Percentiles rank a stretch among this genome's conserved stretches.
Evolutionary conservation across 345 rosid species (phyloP).

Genomic region (Citrus reticulata): DNA sequence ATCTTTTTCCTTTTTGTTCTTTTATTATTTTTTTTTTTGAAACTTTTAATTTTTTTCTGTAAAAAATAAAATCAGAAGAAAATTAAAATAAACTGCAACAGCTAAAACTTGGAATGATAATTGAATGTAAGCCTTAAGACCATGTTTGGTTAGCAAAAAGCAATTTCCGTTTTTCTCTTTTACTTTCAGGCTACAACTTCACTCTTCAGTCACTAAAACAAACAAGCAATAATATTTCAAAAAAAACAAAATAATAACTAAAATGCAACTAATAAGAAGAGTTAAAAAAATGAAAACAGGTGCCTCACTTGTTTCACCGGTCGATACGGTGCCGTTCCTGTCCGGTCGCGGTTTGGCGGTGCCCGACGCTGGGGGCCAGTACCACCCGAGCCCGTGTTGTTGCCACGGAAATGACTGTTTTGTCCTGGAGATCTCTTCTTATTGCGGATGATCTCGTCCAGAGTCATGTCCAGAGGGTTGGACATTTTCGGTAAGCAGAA

Average conservation of each 20-base stretch:
- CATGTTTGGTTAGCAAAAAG: neutral
- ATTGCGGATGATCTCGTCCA: constrained; percentile 50
- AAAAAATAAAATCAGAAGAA: too few relatives aligned
- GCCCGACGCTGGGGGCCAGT: constrained; percentile 30
- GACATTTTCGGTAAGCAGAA: constrained; percentile 27
- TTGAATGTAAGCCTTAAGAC: neutral
- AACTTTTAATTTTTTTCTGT: too few relatives aligned
- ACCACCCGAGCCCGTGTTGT: neutral
- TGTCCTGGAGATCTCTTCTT: constrained; percentile 21
- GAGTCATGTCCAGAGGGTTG: constrained; percentile 42
- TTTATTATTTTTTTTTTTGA: too few relatives aligned
- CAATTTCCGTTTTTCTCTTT: neutral
- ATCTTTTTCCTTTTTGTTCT: too few relatives aligned
- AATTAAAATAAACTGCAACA: too few relatives aligned
- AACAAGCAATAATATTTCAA: neutral
- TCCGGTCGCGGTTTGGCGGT: constrained; percentile 14
- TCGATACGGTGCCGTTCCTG: constrained; percentile 31
- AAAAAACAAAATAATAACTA: neutral
- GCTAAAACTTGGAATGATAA: too few relatives aligned
- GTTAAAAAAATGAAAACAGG: neutral
- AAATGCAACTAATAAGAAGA: neutral
- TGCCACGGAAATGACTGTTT: constrained; percentile 1
- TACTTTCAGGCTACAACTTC: neutral
- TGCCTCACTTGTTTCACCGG: constrained; percentile 14
- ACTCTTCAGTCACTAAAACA: neutral